Evolutionary conservation across 1,284 basidiomycete species (phyloP), one percentile per base, ranked within the genome.

Genomic region (Anthracocystis setariae): DNA sequence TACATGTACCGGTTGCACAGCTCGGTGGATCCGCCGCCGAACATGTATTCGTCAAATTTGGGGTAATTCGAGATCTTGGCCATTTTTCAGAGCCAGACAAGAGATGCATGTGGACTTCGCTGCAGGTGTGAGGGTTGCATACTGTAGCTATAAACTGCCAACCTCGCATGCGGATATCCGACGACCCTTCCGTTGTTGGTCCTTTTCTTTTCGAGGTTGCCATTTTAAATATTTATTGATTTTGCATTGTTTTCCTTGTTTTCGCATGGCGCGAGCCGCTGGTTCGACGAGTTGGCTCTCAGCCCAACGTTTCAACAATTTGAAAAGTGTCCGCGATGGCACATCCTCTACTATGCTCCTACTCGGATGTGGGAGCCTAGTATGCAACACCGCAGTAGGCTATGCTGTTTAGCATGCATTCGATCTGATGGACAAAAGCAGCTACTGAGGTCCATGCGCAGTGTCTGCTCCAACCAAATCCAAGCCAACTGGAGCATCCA

Each of bases 101-200:
- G 20, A 39, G 20, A 20, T 17, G 8, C 7, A 27, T 45, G 27
- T 20, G n/a, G 18, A 10, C 1, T 23, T 21, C 18, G n/a, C 45
- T 33, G 27, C 45, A 46, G n/a, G n/a, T n/a, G n/a, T n/a, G n/a
- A n/a, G 45, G 27, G 45, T 29, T 33, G 45, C 32, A 33, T 32
- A 24, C 32, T n/a, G 45, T 20, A 13, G 15, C 21, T 27, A 29
- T 20, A 21, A 42, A 23, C 20, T 13, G 9, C 20, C 10, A 15
- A 12, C 40, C 20, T 23, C 12, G 12, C 12, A 23, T 23, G 17
- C 46, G 46, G 46, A 24, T 38, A 37, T 48, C 46, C 46, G 46
- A 48, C 46, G 46, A 48, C 46, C 15, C 2, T 42, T 12, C 27
- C 44, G n/a, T 21, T 21, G 24, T 13, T 21, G 2, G 10, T 21